Evolutionary conservation across 495 filamentous ascomycete genomes (phyloP).

Genomic region (Trichoderma asperelloides): DNA sequence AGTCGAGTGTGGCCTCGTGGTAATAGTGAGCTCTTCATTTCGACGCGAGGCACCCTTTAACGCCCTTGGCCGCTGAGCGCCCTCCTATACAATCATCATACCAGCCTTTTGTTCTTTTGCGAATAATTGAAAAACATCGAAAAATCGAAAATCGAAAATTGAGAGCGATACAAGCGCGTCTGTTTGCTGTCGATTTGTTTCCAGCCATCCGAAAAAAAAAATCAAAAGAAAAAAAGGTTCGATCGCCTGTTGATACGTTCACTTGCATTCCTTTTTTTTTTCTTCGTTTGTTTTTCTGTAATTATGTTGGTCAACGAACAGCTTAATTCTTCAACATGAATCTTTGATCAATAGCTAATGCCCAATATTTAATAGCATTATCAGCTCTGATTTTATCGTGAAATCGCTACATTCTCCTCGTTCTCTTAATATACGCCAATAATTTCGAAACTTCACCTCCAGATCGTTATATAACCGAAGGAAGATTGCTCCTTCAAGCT

Average conservation of each 20-base stretch:
- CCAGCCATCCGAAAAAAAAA: background rate
- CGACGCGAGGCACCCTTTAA: background rate
- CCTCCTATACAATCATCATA: slow-evolving; percentile 38
- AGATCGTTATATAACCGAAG: background rate
- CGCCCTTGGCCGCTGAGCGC: slow-evolving; percentile 43
- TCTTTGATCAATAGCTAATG: background rate
- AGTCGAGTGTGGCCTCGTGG: slow-evolving; percentile 29
- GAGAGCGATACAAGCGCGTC: background rate
- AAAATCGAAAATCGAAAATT: background rate
- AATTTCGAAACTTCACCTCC: background rate
- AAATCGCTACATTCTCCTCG: background rate
- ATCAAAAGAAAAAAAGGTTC: background rate
- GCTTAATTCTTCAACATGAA: background rate
- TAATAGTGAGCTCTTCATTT: slow-evolving; percentile 38
- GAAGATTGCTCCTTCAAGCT: background rate
- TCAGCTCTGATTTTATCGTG: background rate
- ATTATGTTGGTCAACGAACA: background rate
- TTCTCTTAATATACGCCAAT: background rate
- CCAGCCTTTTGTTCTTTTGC: slow-evolving; percentile 24
- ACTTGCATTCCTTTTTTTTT: background rate
- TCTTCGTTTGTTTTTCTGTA: background rate
- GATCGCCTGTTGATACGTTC: background rate
- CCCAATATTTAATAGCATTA: background rate
- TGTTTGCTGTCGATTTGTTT: background rate
- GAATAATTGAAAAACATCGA: background rate